These are phyloP conservation scores for Pichia paraexigua DNA, from an alignment of 805 yeast genomes.

Conservation along the genomic window DNA sequence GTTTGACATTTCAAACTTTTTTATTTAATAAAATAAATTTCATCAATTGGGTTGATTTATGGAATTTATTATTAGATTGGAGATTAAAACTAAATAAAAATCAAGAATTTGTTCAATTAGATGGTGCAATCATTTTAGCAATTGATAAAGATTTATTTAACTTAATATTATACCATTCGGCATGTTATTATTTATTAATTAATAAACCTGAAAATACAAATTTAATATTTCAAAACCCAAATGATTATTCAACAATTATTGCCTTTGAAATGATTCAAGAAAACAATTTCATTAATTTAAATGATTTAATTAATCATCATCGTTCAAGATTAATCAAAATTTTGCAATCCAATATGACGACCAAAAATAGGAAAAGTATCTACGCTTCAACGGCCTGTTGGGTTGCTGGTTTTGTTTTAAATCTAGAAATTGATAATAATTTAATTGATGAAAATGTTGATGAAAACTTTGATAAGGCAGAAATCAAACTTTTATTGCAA, in stretches of 20 bases:
- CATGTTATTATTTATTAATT: slow-evolving; percentile 4
- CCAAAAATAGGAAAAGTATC: slow-evolving; percentile 6
- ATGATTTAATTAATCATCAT: slow-evolving; percentile 33
- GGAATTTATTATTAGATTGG: slow-evolving; percentile 21
- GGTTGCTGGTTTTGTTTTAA: slow-evolving; percentile 6
- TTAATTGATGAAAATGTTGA: neutral
- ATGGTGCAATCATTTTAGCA: slow-evolving; percentile 8
- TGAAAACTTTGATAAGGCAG: neutral
- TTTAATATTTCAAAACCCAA: slow-evolving; percentile 6
- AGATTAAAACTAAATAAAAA: neutral
- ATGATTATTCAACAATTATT: slow-evolving; percentile 5
- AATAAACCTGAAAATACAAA: slow-evolving; percentile 5
- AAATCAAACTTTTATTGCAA: neutral
- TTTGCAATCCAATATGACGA: slow-evolving; percentile 4
- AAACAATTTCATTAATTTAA: slow-evolving; percentile 1
- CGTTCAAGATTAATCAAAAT: slow-evolving; percentile 25
- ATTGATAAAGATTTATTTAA: slow-evolving; percentile 5
- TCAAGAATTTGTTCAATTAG: slow-evolving; percentile 5
- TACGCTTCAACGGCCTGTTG: slow-evolving; percentile 5
- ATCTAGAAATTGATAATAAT: neutral
- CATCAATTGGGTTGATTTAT: slow-evolving; percentile 33
- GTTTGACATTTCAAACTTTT: slow-evolving; percentile 1
- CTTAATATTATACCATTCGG: slow-evolving; percentile 3
- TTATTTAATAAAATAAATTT: slow-evolving; percentile 22
- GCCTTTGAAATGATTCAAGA: slow-evolving; percentile 9